phyloP scores from a whole-genome alignment of 2,329 filamentous ascomycete genomes.

The Microsporum canis region DNA sequence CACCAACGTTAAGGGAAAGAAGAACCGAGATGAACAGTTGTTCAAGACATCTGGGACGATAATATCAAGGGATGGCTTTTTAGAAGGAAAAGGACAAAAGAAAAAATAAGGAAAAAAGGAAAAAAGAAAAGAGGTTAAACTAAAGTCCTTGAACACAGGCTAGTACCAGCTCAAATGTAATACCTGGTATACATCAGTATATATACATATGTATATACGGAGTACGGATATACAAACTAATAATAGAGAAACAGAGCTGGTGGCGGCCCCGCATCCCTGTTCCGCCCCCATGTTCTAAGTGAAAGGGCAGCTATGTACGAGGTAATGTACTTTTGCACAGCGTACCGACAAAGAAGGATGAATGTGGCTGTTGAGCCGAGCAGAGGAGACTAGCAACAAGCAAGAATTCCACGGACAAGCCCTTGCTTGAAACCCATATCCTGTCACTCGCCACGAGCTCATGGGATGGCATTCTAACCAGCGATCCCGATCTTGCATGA shows the following conservation, averaged over 20 bases:
- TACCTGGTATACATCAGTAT: background rate
- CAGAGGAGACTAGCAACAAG: background rate
- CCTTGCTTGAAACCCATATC: background rate
- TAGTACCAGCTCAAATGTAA: background rate
- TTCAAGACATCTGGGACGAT: background rate
- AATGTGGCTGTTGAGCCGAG: background rate
- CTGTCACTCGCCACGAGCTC: background rate
- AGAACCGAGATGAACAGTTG: background rate
- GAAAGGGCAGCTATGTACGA: background rate
- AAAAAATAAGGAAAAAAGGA: background rate
- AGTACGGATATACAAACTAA: background rate
- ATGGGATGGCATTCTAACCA: background rate
- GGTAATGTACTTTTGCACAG: background rate
- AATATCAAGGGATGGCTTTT: background rate
- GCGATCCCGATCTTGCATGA: constrained; percentile 1
- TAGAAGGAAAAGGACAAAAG: background rate
- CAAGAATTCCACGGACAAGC: background rate
- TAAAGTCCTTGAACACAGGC: background rate
- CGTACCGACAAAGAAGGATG: background rate
- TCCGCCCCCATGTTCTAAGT: background rate
- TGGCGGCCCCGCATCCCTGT: constrained; percentile 1
- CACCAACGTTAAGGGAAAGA: background rate
- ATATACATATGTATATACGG: background rate
- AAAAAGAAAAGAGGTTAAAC: background rate
- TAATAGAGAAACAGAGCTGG: background rate